phyloP scores from a whole-genome alignment of 768 basidiomycete genomes.

The Gymnopilus dilepis region DNA sequence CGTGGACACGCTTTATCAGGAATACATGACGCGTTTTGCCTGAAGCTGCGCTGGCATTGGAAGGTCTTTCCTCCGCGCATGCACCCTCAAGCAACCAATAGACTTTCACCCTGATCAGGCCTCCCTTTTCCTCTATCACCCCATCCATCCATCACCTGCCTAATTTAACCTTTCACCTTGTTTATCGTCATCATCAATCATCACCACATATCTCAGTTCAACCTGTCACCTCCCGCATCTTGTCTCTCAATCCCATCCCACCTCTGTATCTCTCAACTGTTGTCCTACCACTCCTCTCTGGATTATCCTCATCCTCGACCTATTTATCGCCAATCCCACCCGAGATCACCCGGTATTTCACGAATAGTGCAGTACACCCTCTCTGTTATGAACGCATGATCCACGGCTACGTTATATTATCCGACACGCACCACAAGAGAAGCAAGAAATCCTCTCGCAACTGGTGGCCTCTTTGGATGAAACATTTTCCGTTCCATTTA shows the following conservation, averaged over 20 bases:
- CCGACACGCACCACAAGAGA: not conserved
- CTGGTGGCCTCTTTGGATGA: slow-evolving; percentile 3
- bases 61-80: not conserved
- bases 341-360: not conserved
- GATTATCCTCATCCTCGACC: not conserved
- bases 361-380: not conserved
- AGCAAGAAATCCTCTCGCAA: not conserved
- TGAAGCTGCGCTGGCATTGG: slow-evolving; percentile 5
- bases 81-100: slow-evolving; percentile 13
- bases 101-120: no score
- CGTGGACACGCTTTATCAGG: slow-evolving; percentile 63
- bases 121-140: not conserved
- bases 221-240: not conserved
- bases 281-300: slow-evolving; percentile 1
- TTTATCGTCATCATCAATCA: slow-evolving; percentile 18
- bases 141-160: slow-evolving; percentile 10
- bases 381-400: slow-evolving; percentile 7
- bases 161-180: slow-evolving; percentile 25
- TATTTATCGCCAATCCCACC: not conserved
- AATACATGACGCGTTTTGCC: slow-evolving; percentile 45
- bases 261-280: not conserved
- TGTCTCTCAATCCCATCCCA: slow-evolving; percentile 3
- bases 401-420: slow-evolving; percentile 8
- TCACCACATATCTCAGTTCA: not conserved
- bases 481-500: slow-evolving; percentile 21